Percentiles rank a stretch among this genome's conserved stretches.
Conservation (phyloP, 2,329 filamentous ascomycete species). For the Thelonectria discophora region DNA sequence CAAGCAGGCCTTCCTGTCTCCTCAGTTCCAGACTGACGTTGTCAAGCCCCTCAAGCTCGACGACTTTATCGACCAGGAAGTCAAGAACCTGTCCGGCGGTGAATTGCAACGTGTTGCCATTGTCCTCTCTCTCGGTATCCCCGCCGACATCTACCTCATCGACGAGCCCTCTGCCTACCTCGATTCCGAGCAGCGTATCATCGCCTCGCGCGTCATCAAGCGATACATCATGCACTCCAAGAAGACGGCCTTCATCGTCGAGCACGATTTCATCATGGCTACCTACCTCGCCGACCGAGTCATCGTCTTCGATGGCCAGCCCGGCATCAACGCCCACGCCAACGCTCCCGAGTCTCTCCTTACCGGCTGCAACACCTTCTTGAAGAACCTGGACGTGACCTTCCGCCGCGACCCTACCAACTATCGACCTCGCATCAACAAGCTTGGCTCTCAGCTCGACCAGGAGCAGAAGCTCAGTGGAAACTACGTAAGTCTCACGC, state of each 20-base stretch:
- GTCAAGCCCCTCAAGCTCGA: slow-evolving; percentile 99
- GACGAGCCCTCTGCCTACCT: slow-evolving; percentile 98
- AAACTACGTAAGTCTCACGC: slow-evolving; percentile 75
- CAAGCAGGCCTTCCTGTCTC: slow-evolving; percentile 93
- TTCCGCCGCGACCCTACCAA: slow-evolving; percentile 98
- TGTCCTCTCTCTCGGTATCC: slow-evolving; percentile 92
- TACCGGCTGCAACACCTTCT: slow-evolving; percentile 94
- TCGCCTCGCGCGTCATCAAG: slow-evolving; percentile 97
- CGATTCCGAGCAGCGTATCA: slow-evolving; percentile 98
- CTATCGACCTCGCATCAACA: slow-evolving; percentile 98
- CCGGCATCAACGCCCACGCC: slow-evolving; percentile 86
- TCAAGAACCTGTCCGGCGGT: slow-evolving; percentile 98
- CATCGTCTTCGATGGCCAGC: slow-evolving; percentile 97
- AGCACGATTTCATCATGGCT: slow-evolving; percentile 99
- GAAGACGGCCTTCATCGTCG: slow-evolving; percentile 98
- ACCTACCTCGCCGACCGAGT: slow-evolving; percentile 85
- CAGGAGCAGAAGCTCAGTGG: slow-evolving; percentile 95
- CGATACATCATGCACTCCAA: slow-evolving; percentile 99
- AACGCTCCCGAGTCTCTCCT: slow-evolving; percentile 91
- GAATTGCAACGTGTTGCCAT: slow-evolving; percentile 99
- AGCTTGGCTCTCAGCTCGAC: slow-evolving; percentile 92
- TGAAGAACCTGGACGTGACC: slow-evolving; percentile 96
- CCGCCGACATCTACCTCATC: slow-evolving; percentile 97
- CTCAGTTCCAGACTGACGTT: slow-evolving; percentile 99
- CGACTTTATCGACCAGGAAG: slow-evolving; percentile 99